Conservation (phyloP, 768 basidiomycete genomes). For the Phylloporus rhodoxanthus region DNA sequence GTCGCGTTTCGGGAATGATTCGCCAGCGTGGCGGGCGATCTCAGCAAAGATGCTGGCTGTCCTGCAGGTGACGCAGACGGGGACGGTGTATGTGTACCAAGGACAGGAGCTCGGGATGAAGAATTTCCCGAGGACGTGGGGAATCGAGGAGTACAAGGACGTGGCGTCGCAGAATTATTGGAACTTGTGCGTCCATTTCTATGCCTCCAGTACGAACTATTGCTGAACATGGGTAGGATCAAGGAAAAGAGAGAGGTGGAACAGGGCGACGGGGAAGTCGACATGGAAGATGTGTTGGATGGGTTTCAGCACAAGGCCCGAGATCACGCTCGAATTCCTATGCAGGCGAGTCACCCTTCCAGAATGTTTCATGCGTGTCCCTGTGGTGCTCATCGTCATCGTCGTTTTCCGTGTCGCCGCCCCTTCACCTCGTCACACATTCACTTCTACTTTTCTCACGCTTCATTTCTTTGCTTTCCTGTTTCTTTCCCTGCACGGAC, state of each 20-base stretch:
- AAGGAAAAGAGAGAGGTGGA: constrained; percentile 30
- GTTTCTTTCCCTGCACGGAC: background rate
- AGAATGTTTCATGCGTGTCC: too few species aligned
- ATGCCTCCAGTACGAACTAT: background rate
- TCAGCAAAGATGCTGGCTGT: constrained; percentile 64
- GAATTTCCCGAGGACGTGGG: constrained; percentile 60
- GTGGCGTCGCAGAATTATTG: constrained; percentile 58
- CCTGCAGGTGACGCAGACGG: constrained; percentile 54
- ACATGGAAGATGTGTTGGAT: constrained; percentile 54
- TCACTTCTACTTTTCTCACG: background rate
- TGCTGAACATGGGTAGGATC: constrained; percentile 27
- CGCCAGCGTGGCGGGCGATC: constrained; percentile 45
- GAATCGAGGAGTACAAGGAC: constrained; percentile 61
- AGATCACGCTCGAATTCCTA: constrained; percentile 40
- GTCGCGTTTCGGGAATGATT: constrained; percentile 62
- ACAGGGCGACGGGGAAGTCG: constrained; percentile 31
- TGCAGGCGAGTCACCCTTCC: constrained; percentile 43
- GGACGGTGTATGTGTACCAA: constrained; percentile 70
- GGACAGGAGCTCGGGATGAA: constrained; percentile 68
- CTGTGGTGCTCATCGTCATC: background rate
- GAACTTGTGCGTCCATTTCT: constrained; percentile 36
- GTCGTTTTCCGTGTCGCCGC: background rate
- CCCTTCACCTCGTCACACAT: background rate
- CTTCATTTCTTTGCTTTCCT: background rate
- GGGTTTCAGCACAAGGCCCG: constrained; percentile 52